Evolutionary conservation across 345 rosid species (phyloP).

Genomic region (Turnera subulata): DNA sequence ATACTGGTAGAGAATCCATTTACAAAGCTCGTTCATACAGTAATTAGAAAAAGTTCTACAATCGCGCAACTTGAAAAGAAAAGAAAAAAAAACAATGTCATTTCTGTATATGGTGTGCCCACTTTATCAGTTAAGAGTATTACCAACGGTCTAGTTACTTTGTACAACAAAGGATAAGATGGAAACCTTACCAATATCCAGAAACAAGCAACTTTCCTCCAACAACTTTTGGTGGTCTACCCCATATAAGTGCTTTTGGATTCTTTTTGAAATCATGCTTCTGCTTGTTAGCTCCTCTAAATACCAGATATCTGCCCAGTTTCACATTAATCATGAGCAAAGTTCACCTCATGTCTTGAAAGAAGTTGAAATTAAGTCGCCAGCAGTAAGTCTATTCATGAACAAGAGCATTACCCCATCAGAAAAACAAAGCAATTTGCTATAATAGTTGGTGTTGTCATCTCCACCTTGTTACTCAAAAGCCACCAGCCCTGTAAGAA

Average conservation of each 20-base stretch:
- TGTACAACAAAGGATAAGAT: too few relatives aligned
- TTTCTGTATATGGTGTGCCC: too few relatives aligned
- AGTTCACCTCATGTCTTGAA: neutral
- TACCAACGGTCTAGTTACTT: too few relatives aligned
- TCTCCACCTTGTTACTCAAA: slow-evolving; percentile 66
- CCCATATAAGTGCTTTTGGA: slow-evolving; percentile 80
- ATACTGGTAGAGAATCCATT: too few relatives aligned
- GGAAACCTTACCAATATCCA: slow-evolving; percentile 70
- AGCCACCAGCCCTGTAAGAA: slow-evolving; percentile 90
- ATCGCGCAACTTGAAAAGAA: too few relatives aligned
- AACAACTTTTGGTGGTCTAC: slow-evolving; percentile 70
- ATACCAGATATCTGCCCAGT: slow-evolving; percentile 63
- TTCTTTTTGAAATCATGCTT: slow-evolving; percentile 85
- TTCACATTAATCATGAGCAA: neutral
- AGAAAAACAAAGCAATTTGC: slow-evolving; percentile 62
- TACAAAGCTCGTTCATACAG: too few relatives aligned
- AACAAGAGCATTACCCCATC: slow-evolving; percentile 57
- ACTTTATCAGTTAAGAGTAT: neutral
- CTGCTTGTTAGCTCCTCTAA: slow-evolving; percentile 92
- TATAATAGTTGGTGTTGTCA: slow-evolving; percentile 47
- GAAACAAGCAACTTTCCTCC: slow-evolving; percentile 95
- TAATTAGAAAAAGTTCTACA: too few relatives aligned
- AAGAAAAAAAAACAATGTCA: too few relatives aligned
- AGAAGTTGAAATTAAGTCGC: slow-evolving; percentile 3
- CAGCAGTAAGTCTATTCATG: slow-evolving; percentile 2